Percentiles rank a stretch among this genome's conserved stretches.
phyloP scores from a whole-genome alignment of 805 yeast genomes.

The Cyberlindnera japonica region DNA sequence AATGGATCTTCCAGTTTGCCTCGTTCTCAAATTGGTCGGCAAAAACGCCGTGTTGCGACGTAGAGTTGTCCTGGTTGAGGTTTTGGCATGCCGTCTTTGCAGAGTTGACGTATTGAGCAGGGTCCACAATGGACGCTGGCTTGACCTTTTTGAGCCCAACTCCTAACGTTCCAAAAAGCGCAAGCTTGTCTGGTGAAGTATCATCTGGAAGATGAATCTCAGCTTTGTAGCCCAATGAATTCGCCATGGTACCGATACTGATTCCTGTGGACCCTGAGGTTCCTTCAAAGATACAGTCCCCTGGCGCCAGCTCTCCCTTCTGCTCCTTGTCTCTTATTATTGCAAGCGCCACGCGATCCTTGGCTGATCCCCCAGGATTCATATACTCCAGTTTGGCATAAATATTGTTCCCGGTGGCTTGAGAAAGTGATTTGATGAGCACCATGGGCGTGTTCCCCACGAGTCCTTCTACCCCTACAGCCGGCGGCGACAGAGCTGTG shows the following conservation, averaged over 20 bases:
- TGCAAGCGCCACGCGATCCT: conserved; percentile 88
- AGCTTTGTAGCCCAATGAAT: conserved; percentile 82
- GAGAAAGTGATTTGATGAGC: conserved; percentile 64
- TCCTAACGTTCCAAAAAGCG: conserved; percentile 67
- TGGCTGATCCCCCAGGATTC: conserved; percentile 95
- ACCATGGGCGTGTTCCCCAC: conserved; percentile 92
- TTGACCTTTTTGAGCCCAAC: conserved; percentile 81
- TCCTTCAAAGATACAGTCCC: conserved; percentile 86
- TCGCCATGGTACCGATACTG: conserved; percentile 84
- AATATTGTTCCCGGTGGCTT: conserved; percentile 72
- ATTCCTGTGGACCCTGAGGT: conserved; percentile 98
- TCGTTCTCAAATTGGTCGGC: conserved; percentile 97
- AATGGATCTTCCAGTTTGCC: conserved; percentile 84
- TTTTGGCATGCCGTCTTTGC: conserved; percentile 67
- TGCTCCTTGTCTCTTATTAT: conserved; percentile 68
- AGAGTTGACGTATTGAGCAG: conserved; percentile 85
- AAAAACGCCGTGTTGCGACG: conserved; percentile 60
- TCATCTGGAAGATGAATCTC: conserved; percentile 96
- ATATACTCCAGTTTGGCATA: conserved; percentile 81
- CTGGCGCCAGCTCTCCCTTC: conserved; percentile 50
- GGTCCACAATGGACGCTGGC: conserved; percentile 95
- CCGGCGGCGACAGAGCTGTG: conserved; percentile 29
- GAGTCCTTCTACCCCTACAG: conserved; percentile 65
- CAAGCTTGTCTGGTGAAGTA: conserved; percentile 79
- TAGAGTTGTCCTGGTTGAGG: conserved; percentile 34